A percentile compares a stretch with the other conserved stretches of the same genome.
Evolutionary conservation across 352 stramenopile species (phyloP).

Genomic region (Globisporangium yorkense): DNA sequence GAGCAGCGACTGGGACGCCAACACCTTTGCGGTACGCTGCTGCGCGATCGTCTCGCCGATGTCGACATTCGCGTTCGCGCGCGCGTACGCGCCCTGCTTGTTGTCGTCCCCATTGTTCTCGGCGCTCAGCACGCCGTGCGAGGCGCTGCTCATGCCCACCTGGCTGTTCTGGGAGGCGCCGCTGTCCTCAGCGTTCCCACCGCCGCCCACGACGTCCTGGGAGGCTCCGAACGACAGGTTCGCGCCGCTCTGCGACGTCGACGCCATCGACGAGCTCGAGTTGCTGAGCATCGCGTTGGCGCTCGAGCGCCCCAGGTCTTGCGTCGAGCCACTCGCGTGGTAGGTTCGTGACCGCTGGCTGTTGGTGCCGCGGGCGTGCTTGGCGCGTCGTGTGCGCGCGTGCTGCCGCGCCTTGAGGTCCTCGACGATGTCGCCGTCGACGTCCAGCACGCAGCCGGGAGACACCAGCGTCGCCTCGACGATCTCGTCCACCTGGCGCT

Average conservation of each 20-base stretch:
- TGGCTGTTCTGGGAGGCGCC: conserved; percentile 35
- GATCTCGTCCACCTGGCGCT: conserved; percentile 77
- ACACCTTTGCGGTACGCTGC: conserved; percentile 58
- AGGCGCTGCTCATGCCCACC: conserved; percentile 35
- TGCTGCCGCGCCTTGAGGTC: conserved; percentile 56
- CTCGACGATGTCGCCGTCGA: conserved; percentile 75
- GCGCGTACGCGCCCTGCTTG: conserved; percentile 54
- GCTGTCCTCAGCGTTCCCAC: conserved; percentile 26
- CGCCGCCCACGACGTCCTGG: conserved; percentile 29
- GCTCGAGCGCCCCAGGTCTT: conserved; percentile 35
- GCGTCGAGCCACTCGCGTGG: conserved; percentile 13
- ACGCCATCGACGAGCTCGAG: conserved; percentile 40
- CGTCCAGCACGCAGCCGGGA: conserved; percentile 72
- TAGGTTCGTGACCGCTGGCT: conserved; percentile 36
- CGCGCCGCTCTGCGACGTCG: conserved; percentile 31
- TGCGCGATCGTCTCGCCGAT: conserved; percentile 63
- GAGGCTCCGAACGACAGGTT: conserved; percentile 49
- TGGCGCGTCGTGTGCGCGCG: conserved; percentile 17
- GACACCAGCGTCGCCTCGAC: conserved; percentile 64
- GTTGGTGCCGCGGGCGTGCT: conserved; percentile 17
- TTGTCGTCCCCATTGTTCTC: conserved; percentile 25
- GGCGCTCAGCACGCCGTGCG: conserved; percentile 33
- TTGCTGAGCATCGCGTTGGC: conserved; percentile 19
- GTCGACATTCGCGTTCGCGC: conserved; percentile 69
- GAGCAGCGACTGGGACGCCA: conserved; percentile 53